Percentiles rank a stretch among this genome's conserved stretches.
phyloP scores from a whole-genome alignment of 768 basidiomycete species.

The Hemileccinum rubropunctum region DNA sequence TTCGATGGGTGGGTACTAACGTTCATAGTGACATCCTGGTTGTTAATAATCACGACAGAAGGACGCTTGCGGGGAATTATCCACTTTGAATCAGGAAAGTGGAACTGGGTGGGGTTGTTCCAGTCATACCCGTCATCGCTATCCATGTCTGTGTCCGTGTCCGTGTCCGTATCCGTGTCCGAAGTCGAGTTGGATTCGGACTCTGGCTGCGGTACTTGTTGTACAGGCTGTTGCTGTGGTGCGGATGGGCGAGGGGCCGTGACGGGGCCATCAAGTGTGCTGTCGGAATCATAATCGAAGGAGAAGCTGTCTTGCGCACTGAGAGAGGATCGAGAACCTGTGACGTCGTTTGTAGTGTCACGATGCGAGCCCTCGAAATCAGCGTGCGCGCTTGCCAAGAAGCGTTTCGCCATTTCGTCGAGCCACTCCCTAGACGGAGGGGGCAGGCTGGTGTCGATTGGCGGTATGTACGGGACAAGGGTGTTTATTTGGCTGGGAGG shows the following conservation, averaged over 20 bases:
- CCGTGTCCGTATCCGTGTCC: conserved; percentile 8
- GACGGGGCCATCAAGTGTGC: conserved; percentile 9
- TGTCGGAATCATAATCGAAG: conserved; percentile 23
- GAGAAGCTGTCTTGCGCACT: conserved; percentile 11
- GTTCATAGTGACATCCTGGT: neutral
- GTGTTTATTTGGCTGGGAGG: conserved; percentile 27
- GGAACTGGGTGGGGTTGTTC: conserved; percentile 2
- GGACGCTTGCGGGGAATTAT: conserved; percentile 20
- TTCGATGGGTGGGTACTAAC: conserved; percentile 2
- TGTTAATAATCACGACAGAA: conserved; percentile 13
- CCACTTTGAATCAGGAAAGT: conserved; percentile 10
- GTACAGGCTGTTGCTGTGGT: neutral
- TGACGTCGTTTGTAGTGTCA: neutral
- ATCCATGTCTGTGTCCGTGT: conserved; percentile 16
- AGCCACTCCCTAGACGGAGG: conserved; percentile 18
- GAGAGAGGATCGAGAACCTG: neutral
- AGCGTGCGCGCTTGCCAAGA: conserved; percentile 16
- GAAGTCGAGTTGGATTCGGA: conserved; percentile 8
- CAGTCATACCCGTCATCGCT: conserved; percentile 16
- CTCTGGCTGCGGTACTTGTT: neutral
- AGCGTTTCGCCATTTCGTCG: conserved; percentile 10
- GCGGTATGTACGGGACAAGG: conserved; percentile 23
- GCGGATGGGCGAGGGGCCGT: neutral
- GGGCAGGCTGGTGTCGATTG: conserved; percentile 18
- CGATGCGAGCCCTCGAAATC: conserved; percentile 4